Evolutionary conservation across 306 rosid genomes (phyloP).

Genomic region (Castanospermum australe): DNA sequence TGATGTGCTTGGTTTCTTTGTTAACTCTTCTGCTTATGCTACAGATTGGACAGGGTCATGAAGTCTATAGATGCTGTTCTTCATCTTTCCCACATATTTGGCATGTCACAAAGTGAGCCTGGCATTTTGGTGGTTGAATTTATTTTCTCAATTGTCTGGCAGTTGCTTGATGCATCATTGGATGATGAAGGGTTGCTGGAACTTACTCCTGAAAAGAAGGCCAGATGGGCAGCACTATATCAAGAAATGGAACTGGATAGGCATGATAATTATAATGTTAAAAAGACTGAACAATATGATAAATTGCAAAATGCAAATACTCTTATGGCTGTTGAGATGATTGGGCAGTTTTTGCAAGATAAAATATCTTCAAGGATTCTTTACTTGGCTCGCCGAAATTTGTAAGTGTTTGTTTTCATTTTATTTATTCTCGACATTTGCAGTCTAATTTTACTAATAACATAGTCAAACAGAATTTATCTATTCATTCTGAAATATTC

Average conservation of each 20-base stretch:
- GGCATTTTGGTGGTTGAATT: slow-evolving; percentile 84
- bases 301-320: slow-evolving; percentile 62
- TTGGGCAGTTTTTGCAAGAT: slow-evolving; percentile 78
- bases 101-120: slow-evolving; percentile 68
- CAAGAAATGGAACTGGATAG: slow-evolving; percentile 81
- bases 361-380: slow-evolving; percentile 67
- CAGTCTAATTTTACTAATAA: not conserved
- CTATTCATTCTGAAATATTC: slow-evolving; percentile 9
- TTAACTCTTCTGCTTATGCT: slow-evolving; percentile 37
- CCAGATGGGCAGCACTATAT: slow-evolving; percentile 63
- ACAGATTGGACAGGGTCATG: slow-evolving; percentile 81
- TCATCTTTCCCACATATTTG: slow-evolving; percentile 69
- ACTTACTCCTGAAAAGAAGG: slow-evolving; percentile 57
- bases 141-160: slow-evolving; percentile 79
- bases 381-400: slow-evolving; percentile 67
- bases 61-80: slow-evolving; percentile 70
- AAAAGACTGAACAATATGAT: slow-evolving; percentile 56
- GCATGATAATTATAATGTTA: slow-evolving; percentile 46
- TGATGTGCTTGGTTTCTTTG: not conserved
- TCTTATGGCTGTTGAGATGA: slow-evolving; percentile 68
- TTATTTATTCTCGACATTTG: slow-evolving; percentile 8
- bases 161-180: slow-evolving; percentile 87
- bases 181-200: slow-evolving; percentile 87
- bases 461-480: not conserved
- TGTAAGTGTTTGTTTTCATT: slow-evolving; percentile 50